Percentiles rank a stretch among this genome's conserved stretches.
Conservation (phyloP, 768 basidiomycete species). For the Trametes cingulata region DNA sequence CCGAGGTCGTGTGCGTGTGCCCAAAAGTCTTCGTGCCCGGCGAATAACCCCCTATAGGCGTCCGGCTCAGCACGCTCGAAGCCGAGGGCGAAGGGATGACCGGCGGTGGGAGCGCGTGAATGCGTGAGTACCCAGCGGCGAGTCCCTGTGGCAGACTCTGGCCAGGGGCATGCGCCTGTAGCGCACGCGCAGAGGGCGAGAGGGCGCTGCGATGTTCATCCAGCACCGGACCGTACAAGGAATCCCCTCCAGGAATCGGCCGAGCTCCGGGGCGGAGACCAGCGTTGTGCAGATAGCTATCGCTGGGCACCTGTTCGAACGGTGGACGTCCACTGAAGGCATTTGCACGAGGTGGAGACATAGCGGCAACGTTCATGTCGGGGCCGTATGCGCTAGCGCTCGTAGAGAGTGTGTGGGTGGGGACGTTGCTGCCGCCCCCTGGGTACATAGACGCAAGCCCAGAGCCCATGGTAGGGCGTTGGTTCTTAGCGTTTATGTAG, state of each 20-base stretch:
- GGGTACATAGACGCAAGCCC: slow-evolving; percentile 27
- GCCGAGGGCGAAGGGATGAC: slow-evolving; percentile 39
- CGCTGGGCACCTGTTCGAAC: slow-evolving; percentile 34
- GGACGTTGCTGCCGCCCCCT: slow-evolving; percentile 6
- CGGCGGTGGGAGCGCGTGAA: slow-evolving; percentile 67
- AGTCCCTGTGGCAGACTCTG: slow-evolving; percentile 91
- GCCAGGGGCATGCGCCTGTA: slow-evolving; percentile 87
- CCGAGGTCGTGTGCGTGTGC: slow-evolving; percentile 23
- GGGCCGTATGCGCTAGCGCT: slow-evolving; percentile 20
- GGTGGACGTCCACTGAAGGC: slow-evolving; percentile 25
- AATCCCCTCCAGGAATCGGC: slow-evolving; percentile 32
- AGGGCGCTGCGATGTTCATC: slow-evolving; percentile 40
- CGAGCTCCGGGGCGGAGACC: slow-evolving; percentile 35
- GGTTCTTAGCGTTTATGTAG: slow-evolving; percentile 54
- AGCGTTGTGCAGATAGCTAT: slow-evolving; percentile 40
- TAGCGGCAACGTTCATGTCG: slow-evolving; percentile 20
- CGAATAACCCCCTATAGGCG: slow-evolving; percentile 27
- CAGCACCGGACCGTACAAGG: slow-evolving; percentile 18
- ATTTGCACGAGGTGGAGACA: slow-evolving; percentile 31
- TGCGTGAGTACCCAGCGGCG: slow-evolving; percentile 86
- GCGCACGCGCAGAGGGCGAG: slow-evolving; percentile 73
- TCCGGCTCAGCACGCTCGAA: slow-evolving; percentile 32
- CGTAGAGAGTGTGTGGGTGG: slow-evolving; percentile 14
- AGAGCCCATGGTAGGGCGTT: slow-evolving; percentile 30
- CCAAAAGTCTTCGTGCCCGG: slow-evolving; percentile 29